Conservation (phyloP, 2,329 filamentous ascomycete species). For the Xylaria sp. region DNA sequence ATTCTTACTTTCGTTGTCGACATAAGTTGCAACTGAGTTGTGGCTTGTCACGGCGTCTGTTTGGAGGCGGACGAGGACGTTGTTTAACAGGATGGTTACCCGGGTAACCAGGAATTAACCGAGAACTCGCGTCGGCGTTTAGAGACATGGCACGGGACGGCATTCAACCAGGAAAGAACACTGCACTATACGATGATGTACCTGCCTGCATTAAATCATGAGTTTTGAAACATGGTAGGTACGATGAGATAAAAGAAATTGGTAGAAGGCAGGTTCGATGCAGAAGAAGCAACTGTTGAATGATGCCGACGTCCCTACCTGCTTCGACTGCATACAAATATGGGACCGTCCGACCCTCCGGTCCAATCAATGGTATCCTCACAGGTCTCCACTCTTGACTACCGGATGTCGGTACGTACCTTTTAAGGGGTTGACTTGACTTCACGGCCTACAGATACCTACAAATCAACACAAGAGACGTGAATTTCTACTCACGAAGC, state of each 20-base stretch:
- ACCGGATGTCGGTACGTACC: neutral
- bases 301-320: too few relatives aligned
- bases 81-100: neutral
- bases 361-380: slow-evolving; percentile 4
- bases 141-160: slow-evolving; percentile 6
- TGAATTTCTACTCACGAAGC: too few relatives aligned
- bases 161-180: neutral
- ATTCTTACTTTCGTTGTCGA: slow-evolving; percentile 21
- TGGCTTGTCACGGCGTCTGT: slow-evolving; percentile 23
- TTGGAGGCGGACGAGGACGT: slow-evolving; percentile 21
- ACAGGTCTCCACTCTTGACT: too few relatives aligned
- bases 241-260: too few relatives aligned
- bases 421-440: neutral
- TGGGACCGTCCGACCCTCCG: slow-evolving; percentile 18
- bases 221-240: neutral
- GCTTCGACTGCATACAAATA: too few relatives aligned
- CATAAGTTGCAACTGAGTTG: slow-evolving; percentile 23
- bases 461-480: too few relatives aligned
- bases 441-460: neutral
- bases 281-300: too few relatives aligned
- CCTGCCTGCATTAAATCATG: neutral
- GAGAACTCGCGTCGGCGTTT: slow-evolving; percentile 7
- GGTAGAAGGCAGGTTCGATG: too few relatives aligned
- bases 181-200: neutral
- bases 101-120: neutral